Evolutionary conservation across 2,329 filamentous ascomycete species (phyloP).

Genomic region (Ilyonectria sp.): DNA sequence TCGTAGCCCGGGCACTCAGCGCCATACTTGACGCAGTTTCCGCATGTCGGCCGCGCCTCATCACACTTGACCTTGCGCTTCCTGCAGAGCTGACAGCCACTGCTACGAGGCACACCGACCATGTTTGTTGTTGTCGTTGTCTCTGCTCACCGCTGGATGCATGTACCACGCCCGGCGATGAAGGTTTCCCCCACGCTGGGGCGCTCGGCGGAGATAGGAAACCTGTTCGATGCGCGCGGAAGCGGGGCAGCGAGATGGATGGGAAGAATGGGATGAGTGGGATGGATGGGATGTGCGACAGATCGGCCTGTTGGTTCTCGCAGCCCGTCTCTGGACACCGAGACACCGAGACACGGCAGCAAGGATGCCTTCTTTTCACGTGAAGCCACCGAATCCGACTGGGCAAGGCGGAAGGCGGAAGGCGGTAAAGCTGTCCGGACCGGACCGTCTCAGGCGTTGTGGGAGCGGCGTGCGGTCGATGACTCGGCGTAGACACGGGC

Average conservation of each 20-base stretch:
- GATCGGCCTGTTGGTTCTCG: conserved; percentile 19
- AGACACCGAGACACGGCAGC: conserved; percentile 18
- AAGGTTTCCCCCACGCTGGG: conserved; percentile 36
- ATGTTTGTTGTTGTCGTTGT: conserved; percentile 44
- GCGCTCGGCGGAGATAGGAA: conserved; percentile 12
- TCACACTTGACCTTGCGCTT: conserved; percentile 63
- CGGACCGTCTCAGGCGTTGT: conserved; percentile 15
- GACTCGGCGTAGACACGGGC: conserved; percentile 5
- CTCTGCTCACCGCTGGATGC: conserved; percentile 43
- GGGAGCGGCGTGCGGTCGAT: conserved; percentile 17
- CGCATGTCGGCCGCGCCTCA: conserved; percentile 58
- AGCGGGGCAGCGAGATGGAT: conserved; percentile 26
- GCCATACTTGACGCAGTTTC: conserved; percentile 58
- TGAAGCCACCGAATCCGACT: not conserved
- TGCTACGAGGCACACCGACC: conserved; percentile 58
- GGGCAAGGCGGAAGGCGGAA: conserved; percentile 8
- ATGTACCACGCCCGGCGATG: conserved; percentile 39
- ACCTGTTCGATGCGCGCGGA: conserved; percentile 16
- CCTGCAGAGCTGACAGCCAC: conserved; percentile 57
- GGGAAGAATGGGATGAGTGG: conserved; percentile 2
- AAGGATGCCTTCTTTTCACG: conserved; percentile 16
- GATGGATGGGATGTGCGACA: conserved; percentile 16
- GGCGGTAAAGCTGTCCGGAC: conserved; percentile 17
- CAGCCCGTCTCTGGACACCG: conserved; percentile 5
- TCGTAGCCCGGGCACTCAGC: conserved; percentile 58